Evolutionary conservation across 139 green algal species (phyloP).

Genomic region (Penium margaritaceum): DNA sequence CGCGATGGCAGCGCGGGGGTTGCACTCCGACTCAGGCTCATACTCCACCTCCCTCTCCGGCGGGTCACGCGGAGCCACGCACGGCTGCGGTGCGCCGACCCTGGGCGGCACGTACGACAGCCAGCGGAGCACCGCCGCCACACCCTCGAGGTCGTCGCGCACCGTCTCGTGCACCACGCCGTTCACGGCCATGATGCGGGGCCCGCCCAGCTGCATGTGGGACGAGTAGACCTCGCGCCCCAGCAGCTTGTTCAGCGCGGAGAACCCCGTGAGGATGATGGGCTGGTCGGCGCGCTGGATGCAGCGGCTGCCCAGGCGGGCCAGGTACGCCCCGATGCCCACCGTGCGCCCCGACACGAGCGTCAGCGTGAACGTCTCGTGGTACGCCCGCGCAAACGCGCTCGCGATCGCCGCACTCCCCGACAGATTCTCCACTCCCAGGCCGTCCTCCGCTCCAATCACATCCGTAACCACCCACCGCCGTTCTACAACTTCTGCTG

Average conservation of each 20-base stretch:
- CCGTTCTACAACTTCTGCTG: too few species aligned
- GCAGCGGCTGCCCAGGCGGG: slow-evolving; percentile 76
- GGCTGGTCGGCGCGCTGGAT: slow-evolving; percentile 91
- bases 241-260: slow-evolving; percentile 97
- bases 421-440: slow-evolving; percentile 94
- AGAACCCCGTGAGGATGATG: slow-evolving; percentile 95
- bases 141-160: slow-evolving; percentile 76
- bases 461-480: slow-evolving; percentile 66
- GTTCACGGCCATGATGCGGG: slow-evolving; percentile 88
- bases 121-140: slow-evolving; percentile 36
- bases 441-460: slow-evolving; percentile 85
- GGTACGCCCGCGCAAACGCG: slow-evolving; percentile 63
- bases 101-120: slow-evolving; percentile 48
- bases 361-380: slow-evolving; percentile 81
- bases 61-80: slow-evolving; percentile 63
- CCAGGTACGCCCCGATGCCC: slow-evolving; percentile 96
- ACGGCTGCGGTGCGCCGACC: slow-evolving; percentile 46
- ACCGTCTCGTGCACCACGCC: slow-evolving; percentile 88
- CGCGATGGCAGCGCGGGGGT: slow-evolving; percentile 30
- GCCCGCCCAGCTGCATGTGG: slow-evolving; percentile 92
- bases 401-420: slow-evolving; percentile 86
- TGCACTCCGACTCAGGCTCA: slow-evolving; percentile 18
- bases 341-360: slow-evolving; percentile 82
- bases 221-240: slow-evolving; percentile 78
- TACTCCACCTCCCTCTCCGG: slow-evolving; percentile 53